phyloP scores from a whole-genome alignment of 805 yeast genomes.

The Candida koratica region DNA sequence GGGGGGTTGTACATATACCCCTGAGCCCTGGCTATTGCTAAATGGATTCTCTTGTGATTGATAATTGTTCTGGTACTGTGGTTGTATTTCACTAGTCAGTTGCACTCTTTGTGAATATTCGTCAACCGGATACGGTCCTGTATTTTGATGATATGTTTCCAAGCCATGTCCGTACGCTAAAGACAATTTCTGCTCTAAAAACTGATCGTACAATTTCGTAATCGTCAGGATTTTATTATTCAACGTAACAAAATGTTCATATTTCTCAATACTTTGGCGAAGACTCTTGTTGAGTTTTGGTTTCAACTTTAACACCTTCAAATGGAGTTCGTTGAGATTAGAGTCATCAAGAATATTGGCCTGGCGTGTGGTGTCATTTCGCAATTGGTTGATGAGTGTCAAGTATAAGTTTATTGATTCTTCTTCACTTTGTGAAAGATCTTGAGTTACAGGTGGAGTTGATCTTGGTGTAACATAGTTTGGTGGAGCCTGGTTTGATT shows the following conservation, averaged over 20 bases:
- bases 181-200: slow-evolving; percentile 52
- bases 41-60: too few species aligned
- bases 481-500: slow-evolving; percentile 3
- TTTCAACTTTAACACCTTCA: slow-evolving; percentile 54
- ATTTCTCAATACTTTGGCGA: slow-evolving; percentile 52
- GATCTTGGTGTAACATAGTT: neutral
- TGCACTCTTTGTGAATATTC: neutral
- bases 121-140: too few species aligned
- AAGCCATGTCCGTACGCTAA: slow-evolving; percentile 35
- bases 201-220: slow-evolving; percentile 68
- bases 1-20: neutral
- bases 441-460: slow-evolving; percentile 11
- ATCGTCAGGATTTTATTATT: slow-evolving; percentile 76
- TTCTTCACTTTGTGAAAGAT: slow-evolving; percentile 60
- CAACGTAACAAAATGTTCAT: slow-evolving; percentile 66
- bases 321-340: slow-evolving; percentile 54
- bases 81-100: slow-evolving; percentile 1
- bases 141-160: too few species aligned
- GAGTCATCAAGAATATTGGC: slow-evolving; percentile 41
- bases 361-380: slow-evolving; percentile 44
- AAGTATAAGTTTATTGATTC: slow-evolving; percentile 66
- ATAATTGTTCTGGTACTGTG: too few species aligned
- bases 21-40: neutral
- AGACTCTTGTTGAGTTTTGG: slow-evolving; percentile 67
- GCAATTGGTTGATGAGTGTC: slow-evolving; percentile 53